Conservation (phyloP, 768 basidiomycete species). For the Boletus huronensis region DNA sequence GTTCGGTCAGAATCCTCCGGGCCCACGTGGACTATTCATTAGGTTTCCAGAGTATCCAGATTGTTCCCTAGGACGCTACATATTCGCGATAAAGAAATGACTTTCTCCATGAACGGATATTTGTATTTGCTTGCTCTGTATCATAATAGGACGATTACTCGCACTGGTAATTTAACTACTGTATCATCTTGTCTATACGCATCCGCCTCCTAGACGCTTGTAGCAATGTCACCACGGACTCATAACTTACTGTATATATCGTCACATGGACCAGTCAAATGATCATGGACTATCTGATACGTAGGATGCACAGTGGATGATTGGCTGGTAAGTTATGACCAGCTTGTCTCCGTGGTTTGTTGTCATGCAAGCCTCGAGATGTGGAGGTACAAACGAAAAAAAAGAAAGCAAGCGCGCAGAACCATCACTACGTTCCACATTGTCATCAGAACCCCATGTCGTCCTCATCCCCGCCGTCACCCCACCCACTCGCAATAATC, state of each 20-base stretch:
- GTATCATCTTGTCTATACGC: neutral
- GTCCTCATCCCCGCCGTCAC: conserved; percentile 60
- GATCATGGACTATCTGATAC: neutral
- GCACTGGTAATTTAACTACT: neutral
- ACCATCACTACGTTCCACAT: neutral
- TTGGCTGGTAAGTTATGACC: conserved; percentile 10
- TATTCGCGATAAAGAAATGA: neutral
- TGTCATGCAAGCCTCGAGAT: conserved; percentile 12
- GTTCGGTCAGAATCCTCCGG: neutral
- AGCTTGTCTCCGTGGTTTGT: conserved; percentile 7
- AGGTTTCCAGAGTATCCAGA: neutral
- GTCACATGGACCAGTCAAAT: neutral
- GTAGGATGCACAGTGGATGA: neutral
- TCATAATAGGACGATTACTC: conserved; percentile 4
- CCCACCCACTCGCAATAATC: conserved; percentile 66
- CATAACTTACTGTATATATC: neutral
- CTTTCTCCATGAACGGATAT: neutral
- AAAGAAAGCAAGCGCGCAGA: neutral
- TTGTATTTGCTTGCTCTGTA: neutral
- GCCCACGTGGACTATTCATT: neutral
- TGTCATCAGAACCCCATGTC: conserved; percentile 62
- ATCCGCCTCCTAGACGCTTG: neutral
- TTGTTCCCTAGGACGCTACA: conserved; percentile 1
- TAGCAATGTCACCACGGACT: conserved; percentile 13
- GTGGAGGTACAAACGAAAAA: conserved; percentile 15